phyloP scores from a whole-genome alignment of 2,329 filamentous ascomycete species.

The Xylaria hypoxylon region DNA sequence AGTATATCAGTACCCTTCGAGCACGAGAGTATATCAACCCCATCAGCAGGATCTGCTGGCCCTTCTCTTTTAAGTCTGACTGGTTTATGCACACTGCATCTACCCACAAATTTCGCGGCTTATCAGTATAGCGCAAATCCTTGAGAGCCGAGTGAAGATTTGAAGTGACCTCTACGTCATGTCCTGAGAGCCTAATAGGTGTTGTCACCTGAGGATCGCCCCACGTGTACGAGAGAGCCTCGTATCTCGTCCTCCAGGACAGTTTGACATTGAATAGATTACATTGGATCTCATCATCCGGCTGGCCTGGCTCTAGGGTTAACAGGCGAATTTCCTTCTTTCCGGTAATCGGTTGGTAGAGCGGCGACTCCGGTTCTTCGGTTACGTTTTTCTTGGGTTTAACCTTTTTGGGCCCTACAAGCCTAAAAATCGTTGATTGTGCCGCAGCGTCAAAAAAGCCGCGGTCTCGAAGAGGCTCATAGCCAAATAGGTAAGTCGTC shows the following conservation, averaged over 20 bases:
- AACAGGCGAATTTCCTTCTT: slow-evolving; percentile 3
- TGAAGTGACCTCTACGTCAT: neutral
- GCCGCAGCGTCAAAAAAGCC: slow-evolving; percentile 3
- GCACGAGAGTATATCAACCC: slow-evolving; percentile 10
- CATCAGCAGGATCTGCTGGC: slow-evolving; percentile 4
- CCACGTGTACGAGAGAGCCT: slow-evolving; percentile 11
- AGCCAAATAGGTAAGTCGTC: neutral
- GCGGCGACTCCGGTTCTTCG: neutral
- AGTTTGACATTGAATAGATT: neutral
- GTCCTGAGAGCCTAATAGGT: neutral
- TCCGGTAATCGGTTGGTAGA: neutral
- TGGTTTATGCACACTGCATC: slow-evolving; percentile 15
- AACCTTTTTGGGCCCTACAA: neutral
- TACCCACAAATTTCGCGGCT: slow-evolving; percentile 3
- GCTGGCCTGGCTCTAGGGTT: neutral
- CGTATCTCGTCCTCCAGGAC: slow-evolving; percentile 7
- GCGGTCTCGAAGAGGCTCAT: neutral
- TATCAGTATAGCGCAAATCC: slow-evolving; percentile 5
- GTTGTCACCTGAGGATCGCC: neutral
- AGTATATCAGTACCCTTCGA: neutral
- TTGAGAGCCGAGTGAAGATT: slow-evolving; percentile 17
- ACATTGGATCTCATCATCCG: slow-evolving; percentile 2
- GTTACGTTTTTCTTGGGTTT: neutral
- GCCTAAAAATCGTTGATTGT: neutral
- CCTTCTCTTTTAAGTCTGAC: slow-evolving; percentile 6